Evolutionary conservation across 2,329 filamentous ascomycete species (phyloP), one percentile per base, ranked within the genome.

Genomic region (Penicillium sp.): DNA sequence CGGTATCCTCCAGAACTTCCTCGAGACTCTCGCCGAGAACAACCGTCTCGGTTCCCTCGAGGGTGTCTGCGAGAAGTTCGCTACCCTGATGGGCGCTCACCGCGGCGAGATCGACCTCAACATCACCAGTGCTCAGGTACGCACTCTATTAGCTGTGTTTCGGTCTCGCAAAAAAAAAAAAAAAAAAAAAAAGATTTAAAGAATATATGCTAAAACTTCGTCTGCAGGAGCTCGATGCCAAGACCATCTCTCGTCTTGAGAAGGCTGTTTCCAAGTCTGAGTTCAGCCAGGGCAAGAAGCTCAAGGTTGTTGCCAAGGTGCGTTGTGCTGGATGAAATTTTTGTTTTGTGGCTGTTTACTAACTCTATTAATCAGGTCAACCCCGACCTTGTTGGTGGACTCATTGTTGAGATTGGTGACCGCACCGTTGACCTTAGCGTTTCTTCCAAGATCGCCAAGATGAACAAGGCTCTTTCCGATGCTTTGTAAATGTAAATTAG

Each of bases 381-480:
- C 85, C 85, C 93, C 60, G 93, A 97, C 57, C 93, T 99, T 73
- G 80, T 95, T 66, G 94, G 94, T 66, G 94, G 94, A 61, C 87
- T 99, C 66, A 80, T 99, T 65, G 93, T 99, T 73, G 93, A 97
- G 82, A 89, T 97, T 68, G 93, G 92, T 72, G 93, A 97, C 84
- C 89, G 93, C 74, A 97, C 93, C 76, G 96, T 99, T 74, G 94
- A 99, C 80, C 89, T 97, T 69, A 94, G 89, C 79, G 92, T 99
- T 72, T 93, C 93, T 48, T 83, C 89, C 76, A 95, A 93, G 85
- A 89, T 99, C 79, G 85, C 90, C 77, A 96, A 92, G 87, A 90
- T 99, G 86, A 99, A 99, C 90, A 99, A 97, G 89, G 88, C 96
- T 76, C 89, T 99, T 75, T 92, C 85, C 69, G 94, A 99, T 81